phyloP scores from a whole-genome alignment of 768 basidiomycete species.

The Mycena belliarum region DNA sequence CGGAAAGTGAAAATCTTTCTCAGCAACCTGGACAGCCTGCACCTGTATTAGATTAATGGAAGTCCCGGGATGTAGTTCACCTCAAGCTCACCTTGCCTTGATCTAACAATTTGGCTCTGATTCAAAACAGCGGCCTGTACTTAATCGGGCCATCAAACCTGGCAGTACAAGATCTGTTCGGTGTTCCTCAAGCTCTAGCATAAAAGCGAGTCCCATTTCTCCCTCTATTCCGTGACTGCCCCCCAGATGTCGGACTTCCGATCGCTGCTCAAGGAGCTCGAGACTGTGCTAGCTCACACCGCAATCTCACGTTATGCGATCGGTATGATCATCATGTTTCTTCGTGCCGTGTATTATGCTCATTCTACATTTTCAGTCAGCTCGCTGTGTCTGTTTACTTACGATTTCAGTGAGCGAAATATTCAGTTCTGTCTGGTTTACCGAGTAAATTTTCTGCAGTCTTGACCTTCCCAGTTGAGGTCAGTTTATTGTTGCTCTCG shows the following conservation, averaged over 20 bases:
- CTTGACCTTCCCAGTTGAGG: constrained; percentile 8
- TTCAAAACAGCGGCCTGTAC: too few species aligned
- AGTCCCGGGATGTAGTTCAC: too few species aligned
- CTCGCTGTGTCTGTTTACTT: constrained; percentile 8
- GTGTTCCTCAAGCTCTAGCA: background rate
- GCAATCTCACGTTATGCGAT: background rate
- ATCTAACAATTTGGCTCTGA: too few species aligned
- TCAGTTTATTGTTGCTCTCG: background rate
- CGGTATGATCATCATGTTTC: background rate
- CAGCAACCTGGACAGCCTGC: too few species aligned
- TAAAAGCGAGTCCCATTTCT: background rate
- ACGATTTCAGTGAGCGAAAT: constrained; percentile 1
- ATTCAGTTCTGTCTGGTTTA: background rate
- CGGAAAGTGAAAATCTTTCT: too few species aligned
- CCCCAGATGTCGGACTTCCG: background rate
- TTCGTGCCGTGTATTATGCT: background rate
- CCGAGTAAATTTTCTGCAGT: background rate
- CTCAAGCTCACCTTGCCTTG: too few species aligned
- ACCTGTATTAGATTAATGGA: too few species aligned
- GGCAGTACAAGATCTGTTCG: too few species aligned
- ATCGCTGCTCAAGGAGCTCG: background rate
- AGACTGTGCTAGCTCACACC: background rate
- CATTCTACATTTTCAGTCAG: background rate
- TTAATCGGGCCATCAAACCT: too few species aligned
- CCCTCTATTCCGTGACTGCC: background rate